These are phyloP conservation scores for Tremellales sp. DNA, from an alignment of 1,284 basidiomycete genomes.

Conservation along the genomic window DNA sequence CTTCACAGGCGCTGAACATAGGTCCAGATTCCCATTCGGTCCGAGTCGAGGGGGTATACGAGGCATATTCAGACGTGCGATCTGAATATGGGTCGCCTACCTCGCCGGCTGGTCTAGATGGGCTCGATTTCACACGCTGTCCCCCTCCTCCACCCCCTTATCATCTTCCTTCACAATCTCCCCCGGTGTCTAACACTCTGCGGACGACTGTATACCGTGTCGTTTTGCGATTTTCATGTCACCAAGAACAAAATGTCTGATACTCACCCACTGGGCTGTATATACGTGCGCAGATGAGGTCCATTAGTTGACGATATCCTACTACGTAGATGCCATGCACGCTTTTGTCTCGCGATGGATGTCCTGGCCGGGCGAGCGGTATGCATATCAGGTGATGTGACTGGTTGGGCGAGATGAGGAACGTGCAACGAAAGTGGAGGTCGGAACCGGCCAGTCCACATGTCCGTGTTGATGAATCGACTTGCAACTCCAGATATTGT, in stretches of 20 bases:
- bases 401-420: too few relatives aligned
- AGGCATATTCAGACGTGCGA: not conserved
- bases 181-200: conserved; percentile 48
- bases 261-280: conserved; percentile 1
- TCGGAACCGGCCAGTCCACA: too few relatives aligned
- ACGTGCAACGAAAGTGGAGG: too few relatives aligned
- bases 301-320: not conserved
- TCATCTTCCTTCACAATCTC: conserved; percentile 2
- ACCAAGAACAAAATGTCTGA: conserved; percentile 28
- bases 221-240: conserved; percentile 47
- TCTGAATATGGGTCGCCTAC: not conserved
- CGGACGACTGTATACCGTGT: conserved; percentile 41
- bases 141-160: conserved; percentile 4
- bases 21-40: not conserved
- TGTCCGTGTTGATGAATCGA: too few relatives aligned
- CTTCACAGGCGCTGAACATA: conserved; percentile 47
- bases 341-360: too few relatives aligned
- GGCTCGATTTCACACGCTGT: not conserved
- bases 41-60: not conserved
- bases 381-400: too few relatives aligned
- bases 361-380: too few relatives aligned
- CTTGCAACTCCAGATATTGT: too few relatives aligned
- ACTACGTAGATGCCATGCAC: too few relatives aligned
- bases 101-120: too few relatives aligned
- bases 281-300: conserved; percentile 3